Base-by-base conservation (phyloP, 2,329 filamentous ascomycete genomes). In the Emericellopsis atlantica region DNA sequence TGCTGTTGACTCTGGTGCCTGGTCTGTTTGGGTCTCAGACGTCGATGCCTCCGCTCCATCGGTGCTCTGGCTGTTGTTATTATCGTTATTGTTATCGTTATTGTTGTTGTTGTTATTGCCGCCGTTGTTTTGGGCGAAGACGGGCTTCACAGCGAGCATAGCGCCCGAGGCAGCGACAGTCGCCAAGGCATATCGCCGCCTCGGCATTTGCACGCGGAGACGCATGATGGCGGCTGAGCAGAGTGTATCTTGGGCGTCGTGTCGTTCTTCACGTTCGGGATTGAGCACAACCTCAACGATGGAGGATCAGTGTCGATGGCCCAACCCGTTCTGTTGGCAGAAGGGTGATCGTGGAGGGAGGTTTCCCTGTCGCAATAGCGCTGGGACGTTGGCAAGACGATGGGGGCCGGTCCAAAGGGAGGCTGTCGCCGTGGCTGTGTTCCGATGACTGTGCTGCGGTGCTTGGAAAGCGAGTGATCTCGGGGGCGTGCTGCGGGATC, bases 121-220 rank as follows among this genome's bases (percentile, higher is more conserved):
- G 40, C 40, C 26, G 31, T 48, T 51, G 18, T 49, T 45, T 45
- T 61, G 59, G n/a, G 61, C 62, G 41, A 55, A 46, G n/a, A 43
- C 54, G 11, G 59, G 46, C 4, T 26, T 35, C 15, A 49, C 44
- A 36, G 55, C 49, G 32, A 60, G 52, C 9, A 62, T 39, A 14
- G 55, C 49, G 32, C 55, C 33, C 6, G 54, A 49, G 16, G 47
- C 44, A 15, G 32, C 40, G 36, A 59, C 35, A 16, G 50, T 47
- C 23, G 54, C 48, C 40, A 60, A 43, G 44, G 57, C 40, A 29
- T 21, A n/a, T 12, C 18, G 26, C 37, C 31, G 22, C 37, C 37
- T n/a, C 24, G n/a, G 37, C 12, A 40, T 6, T 14, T 22, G 37
- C 4, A 40, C n/a, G 10, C 32, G 37, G 10, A 22, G 26, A n/a